Evolutionary conservation across 192 early-diverging fungal species (phyloP), one percentile per base, ranked within the genome.

Genomic region (Gigaspora rosea): DNA sequence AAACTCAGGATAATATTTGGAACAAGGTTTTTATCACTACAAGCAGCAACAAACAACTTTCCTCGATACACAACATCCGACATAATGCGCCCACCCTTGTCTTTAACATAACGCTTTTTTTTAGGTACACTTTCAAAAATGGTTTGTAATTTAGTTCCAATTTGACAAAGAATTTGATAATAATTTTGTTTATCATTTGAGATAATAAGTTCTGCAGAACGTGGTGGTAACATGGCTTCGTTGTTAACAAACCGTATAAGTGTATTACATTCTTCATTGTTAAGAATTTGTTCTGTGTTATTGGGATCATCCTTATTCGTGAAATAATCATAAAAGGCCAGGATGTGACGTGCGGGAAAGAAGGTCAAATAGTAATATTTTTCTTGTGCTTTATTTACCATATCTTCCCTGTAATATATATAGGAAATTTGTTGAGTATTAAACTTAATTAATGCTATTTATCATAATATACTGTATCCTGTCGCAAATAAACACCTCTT

Each of bases 301-400:
- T 65, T 54, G 0, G 2, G 3, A 16, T 77, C 20, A 64, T 52
- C 47, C 3, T 11, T 20, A 48, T 51, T 22, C 2, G 22, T 74
- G 33, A 75, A 79, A 67, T 74, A 73, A 64, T 79, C 78, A 56
- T 36, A 56, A 27, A 79, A 72, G 41, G 63, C 27, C 13, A 72
- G 32, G 51, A 79, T 72, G 65, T 79, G 78, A n/a, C 78, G 41
- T 20, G 51, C 78, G 4, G 73, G 48, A 20, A 52, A 79, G 16
- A 74, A 79, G n/a, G 71, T 79, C 27, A 79, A 57, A 59, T 73
- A 79, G 75, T 79, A 79, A 41, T 67, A 27, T 47, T 79, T 2
- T 67, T 76, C 75, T 56, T 76, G 75, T 41, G 50, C 32, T 57
- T 56, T 15, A 22, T 67, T 67, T 2, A 76, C 64, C n/a, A 76